These are phyloP conservation scores for Cercospora sp. DNA, from an alignment of 2,329 filamentous ascomycete genomes.

Conservation along the genomic window DNA sequence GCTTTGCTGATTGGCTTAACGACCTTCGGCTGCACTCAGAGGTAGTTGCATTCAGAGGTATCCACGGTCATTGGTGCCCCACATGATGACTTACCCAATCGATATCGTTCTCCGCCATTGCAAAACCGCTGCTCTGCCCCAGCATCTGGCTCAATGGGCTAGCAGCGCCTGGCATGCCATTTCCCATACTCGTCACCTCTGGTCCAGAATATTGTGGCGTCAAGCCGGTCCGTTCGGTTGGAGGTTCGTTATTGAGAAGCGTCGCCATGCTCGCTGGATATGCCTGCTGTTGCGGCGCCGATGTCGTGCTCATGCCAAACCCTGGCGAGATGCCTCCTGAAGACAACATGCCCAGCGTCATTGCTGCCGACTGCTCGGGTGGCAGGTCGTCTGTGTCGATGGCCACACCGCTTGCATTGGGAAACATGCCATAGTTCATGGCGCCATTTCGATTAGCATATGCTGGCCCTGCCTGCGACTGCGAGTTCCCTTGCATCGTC, in stretches of 20 bases:
- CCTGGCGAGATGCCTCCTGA: conserved; percentile 59
- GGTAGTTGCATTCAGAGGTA: too few relatives aligned
- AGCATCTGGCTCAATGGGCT: conserved; percentile 41
- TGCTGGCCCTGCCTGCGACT: conserved; percentile 17
- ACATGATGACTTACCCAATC: conserved; percentile 54
- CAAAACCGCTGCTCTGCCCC: conserved; percentile 44
- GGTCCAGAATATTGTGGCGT: conserved; percentile 40
- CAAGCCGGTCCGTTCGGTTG: conserved; percentile 34
- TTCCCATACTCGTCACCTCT: conserved; percentile 33
- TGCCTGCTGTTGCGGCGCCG: conserved; percentile 18
- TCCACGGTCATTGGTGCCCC: background rate
- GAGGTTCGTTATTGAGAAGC: conserved; percentile 39
- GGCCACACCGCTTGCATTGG: conserved; percentile 33
- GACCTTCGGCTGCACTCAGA: too few relatives aligned
- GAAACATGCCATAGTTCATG: conserved; percentile 35
- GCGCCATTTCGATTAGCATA: conserved; percentile 10
- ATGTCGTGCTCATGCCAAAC: conserved; percentile 26
- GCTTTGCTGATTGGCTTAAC: too few relatives aligned
- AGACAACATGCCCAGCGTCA: conserved; percentile 69
- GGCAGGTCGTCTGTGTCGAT: conserved; percentile 57
- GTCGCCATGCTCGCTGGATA: conserved; percentile 40
- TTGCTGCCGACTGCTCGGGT: conserved; percentile 64
- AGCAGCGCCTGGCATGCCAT: conserved; percentile 35
- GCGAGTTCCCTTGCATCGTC: conserved; percentile 15
- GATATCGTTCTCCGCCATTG: conserved; percentile 53